Evolutionary conservation across 345 rosid genomes (phyloP), one percentile per base, ranked within the genome.

Genomic region (Eucalyptus rudis): DNA sequence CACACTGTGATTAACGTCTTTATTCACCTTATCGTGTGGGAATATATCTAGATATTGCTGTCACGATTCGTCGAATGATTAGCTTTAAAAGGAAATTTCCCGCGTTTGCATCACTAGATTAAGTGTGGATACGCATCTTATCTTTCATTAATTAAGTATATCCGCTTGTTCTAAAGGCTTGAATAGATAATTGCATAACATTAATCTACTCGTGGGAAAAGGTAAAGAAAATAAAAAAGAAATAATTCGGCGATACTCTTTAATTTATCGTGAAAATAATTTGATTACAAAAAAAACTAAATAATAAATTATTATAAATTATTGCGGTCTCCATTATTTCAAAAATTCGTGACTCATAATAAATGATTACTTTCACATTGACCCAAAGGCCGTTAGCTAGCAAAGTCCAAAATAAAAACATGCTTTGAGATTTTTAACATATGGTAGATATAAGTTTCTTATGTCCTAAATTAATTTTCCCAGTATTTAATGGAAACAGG

Each of bases 271-370:
- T 52, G 58, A 52, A 52, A 52, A 52, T 20, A 52, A 52, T 10
- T 20, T 3, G 25, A 52, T 52, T 52, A 52, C 1, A 52, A 19
- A 19, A 19, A 19, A 52, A 52, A 1, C 9, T 52, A 0, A 52
- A 52, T 52, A 52, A 52, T 4, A 52, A 7, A 52, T 52, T 19
- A 52, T 52, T 52, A 52, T 52, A 19, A 19, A 52, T 52, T 19
- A 19, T 52, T 3, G 0, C 2, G 0, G 2, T 52, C 10, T 19
- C 10, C 4, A 19, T 52, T 19, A 52, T 52, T 52, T 20, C 10
- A 52, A 52, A 52, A 52, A 10, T 25, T 20, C 0, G 1, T 3
- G 25, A 20, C 58, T 52, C 25, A 52, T 7, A 52, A 52, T 20
- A 52, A 19, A 52, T 52, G 0, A 52, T 52, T 52, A 20, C 25